Evolutionary conservation across 371 early-diverging fungal genomes (phyloP).

Genomic region (Mortierella sp.): DNA sequence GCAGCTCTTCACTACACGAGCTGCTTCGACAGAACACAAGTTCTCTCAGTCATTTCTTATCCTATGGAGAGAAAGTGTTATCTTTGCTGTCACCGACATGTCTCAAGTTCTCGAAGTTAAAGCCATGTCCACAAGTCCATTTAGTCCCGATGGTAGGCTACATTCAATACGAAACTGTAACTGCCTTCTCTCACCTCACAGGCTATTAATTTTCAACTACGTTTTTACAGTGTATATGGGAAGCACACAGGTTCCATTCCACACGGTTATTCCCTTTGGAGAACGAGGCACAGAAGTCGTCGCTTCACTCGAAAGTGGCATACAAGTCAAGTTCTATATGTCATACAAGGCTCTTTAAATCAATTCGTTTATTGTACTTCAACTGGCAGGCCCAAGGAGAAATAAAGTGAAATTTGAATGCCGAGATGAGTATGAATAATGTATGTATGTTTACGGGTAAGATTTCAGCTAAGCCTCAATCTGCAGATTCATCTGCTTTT

Average conservation of each 20-base stretch:
- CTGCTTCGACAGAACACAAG: slow-evolving; percentile 21
- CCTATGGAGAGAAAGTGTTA: slow-evolving; percentile 50
- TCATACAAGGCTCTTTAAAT: slow-evolving; percentile 37
- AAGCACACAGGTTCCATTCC: slow-evolving; percentile 26
- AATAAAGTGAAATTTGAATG: too few species aligned
- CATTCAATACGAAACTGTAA: too few species aligned
- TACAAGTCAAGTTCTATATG: slow-evolving; percentile 44
- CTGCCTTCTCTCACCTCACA: too few species aligned
- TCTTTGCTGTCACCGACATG: slow-evolving; percentile 36
- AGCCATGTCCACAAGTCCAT: slow-evolving; percentile 36
- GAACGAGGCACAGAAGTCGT: slow-evolving; percentile 45
- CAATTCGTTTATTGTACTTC: neutral
- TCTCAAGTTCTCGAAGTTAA: slow-evolving; percentile 36
- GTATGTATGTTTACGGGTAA: neutral
- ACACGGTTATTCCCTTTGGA: slow-evolving; percentile 35
- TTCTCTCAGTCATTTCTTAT: slow-evolving; percentile 30
- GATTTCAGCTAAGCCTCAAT: neutral
- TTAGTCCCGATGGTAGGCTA: slow-evolving; percentile 42
- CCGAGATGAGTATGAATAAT: neutral
- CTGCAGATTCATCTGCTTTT: slow-evolving; percentile 15
- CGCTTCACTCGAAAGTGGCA: slow-evolving; percentile 11
- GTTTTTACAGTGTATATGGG: slow-evolving; percentile 28
- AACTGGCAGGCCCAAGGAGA: neutral
- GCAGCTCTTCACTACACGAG: slow-evolving; percentile 36
- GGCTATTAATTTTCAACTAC: neutral